Base-by-base conservation (phyloP, 768 basidiomycete genomes). In the Leucogyrophana mollusca region DNA sequence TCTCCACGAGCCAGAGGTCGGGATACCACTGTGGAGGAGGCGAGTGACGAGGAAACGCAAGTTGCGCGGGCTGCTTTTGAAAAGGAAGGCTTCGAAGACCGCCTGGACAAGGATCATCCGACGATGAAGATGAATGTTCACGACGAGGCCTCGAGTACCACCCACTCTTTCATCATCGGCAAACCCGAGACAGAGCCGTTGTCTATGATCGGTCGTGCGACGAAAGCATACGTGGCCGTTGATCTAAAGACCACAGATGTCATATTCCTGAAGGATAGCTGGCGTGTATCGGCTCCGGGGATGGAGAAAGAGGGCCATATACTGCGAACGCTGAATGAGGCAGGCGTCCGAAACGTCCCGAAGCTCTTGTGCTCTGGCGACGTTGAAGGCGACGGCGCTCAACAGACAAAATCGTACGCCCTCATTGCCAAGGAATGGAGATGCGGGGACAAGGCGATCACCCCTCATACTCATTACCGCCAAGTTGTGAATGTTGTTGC, bases 401-500 rank as follows among this genome's bases (percentile, higher is more conserved):
- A 49, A 43, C 2, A 13, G 9, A 25, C 16, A 30, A 30, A 30
- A 30, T 30, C 27, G 7, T 30, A 7, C 27, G 27, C 6, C 13
- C 27, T 30, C 27, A 30, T 30, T 13, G 13, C 6, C 13, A 13
- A 30, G 13, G 6, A 6, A 13, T 30, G 27, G 27, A 6, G 27
- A 6, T 30, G 27, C 13, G 27, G 27, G 41, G 50, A 37, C 33
- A 9, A 33, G 37, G 17, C 10, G 3, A 14, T 47, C 32, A 47
- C 17, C 4, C 16, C 42, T 17, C 50, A 52, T 9, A 13, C 23
- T 1, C 52, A 53, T 34, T 43, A 49, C 36, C 27, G 18, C 3
- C 44, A 45, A 5, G 40, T 40, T 1, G 40, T 53, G 6, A 41
- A 49, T 33, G 9, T 46, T 17, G 48, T 53, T 8, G 40, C 47